These are phyloP conservation scores for Arthrobotrys sinensis DNA, from an alignment of 2,329 filamentous ascomycete species.

Conservation along the genomic window DNA sequence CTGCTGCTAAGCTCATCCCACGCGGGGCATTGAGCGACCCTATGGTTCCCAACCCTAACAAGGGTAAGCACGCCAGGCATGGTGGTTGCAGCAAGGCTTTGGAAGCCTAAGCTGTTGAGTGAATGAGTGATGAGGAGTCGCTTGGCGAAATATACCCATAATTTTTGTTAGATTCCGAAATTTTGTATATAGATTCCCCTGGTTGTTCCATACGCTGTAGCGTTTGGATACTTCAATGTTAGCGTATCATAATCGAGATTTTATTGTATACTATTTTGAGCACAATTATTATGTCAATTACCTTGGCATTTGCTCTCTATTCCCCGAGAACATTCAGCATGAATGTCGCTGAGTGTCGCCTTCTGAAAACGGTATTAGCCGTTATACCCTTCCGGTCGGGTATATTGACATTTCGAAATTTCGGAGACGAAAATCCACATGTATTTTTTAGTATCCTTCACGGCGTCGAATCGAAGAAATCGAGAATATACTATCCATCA, in stretches of 20 bases:
- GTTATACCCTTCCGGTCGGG: neutral
- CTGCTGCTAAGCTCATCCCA: constrained; percentile 50
- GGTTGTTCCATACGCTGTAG: neutral
- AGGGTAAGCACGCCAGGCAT: constrained; percentile 42
- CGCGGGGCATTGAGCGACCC: constrained; percentile 14
- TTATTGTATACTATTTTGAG: constrained; percentile 6
- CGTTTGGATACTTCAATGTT: neutral
- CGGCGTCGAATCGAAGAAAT: no score
- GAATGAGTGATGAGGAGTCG: constrained; percentile 7
- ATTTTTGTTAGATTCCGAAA: neutral
- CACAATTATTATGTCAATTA: neutral
- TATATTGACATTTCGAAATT: neutral
- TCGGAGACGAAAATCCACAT: neutral
- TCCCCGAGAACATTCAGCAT: neutral
- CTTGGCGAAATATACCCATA: constrained; percentile 28
- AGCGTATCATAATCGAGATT: constrained; percentile 9
- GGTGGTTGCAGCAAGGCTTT: constrained; percentile 46
- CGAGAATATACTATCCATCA: no score
- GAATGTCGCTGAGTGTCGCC: neutral
- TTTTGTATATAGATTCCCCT: constrained; percentile 43
- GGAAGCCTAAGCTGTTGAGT: constrained; percentile 21
- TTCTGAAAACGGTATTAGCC: neutral
- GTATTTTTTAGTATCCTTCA: neutral
- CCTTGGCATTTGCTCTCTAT: neutral
- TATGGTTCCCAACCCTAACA: constrained; percentile 52